Percentiles rank a stretch among this genome's conserved stretches.
Evolutionary conservation across 257 asterid genomes (phyloP).

Genomic region (Nicotiana attenuata): DNA sequence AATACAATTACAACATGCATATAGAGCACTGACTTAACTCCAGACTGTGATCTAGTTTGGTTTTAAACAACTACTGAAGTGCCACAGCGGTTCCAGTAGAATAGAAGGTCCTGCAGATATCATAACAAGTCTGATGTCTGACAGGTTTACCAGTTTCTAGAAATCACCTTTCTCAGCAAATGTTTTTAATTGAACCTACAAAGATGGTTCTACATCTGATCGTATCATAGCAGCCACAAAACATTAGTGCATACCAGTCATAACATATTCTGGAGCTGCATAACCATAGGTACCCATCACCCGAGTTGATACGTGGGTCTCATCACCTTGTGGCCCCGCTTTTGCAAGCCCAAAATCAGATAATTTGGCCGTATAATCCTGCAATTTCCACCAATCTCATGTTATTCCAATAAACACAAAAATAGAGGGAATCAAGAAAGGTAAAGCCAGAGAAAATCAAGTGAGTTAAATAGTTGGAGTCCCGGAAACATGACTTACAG

Average conservation of each 20-base stretch:
- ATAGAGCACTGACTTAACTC: not conserved
- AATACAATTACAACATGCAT: not conserved
- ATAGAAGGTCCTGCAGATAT: not conserved
- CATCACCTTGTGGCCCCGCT: slow-evolving; percentile 99
- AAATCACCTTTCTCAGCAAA: not conserved
- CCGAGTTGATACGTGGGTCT: slow-evolving; percentile 97
- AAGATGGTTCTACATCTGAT: not conserved
- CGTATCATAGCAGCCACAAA: not conserved
- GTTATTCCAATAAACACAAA: slow-evolving; percentile 4
- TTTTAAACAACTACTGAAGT: not conserved
- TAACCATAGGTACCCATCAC: slow-evolving; percentile 99
- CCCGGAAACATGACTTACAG: slow-evolving; percentile 47
- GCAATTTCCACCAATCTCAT: slow-evolving; percentile 19
- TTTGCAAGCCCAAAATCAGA: slow-evolving; percentile 99
- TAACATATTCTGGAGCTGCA: slow-evolving; percentile 99
- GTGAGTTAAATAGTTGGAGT: not conserved
- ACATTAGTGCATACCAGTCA: slow-evolving; percentile 66
- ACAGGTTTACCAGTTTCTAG: not conserved
- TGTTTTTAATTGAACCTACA: not conserved
- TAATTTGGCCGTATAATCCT: slow-evolving; percentile 95
- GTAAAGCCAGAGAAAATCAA: not conserved
- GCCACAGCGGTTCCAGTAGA: not conserved
- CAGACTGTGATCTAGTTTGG: not conserved
- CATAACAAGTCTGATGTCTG: not conserved
- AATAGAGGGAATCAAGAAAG: not conserved